Base-by-base conservation (phyloP, 208 protist species). In the Wallacemonas collosoma region DNA sequence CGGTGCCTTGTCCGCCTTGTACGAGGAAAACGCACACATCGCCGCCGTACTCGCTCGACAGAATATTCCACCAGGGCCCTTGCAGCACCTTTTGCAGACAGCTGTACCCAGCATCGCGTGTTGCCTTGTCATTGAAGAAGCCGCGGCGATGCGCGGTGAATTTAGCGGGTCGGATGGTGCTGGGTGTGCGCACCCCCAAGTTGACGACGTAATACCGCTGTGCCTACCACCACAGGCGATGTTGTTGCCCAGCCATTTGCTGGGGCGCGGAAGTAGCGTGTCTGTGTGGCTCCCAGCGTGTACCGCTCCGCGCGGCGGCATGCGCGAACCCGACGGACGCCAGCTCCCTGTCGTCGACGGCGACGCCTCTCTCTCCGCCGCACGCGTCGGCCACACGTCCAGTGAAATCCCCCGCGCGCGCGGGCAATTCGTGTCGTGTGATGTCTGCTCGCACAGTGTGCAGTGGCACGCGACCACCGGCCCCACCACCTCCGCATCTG, bases 1-100 rank as follows among this genome's bases (percentile, higher is more conserved):
- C 54, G 77, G 77, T 6, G 72, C 67, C 35, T 77, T 86, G 58
- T 75, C 79, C 8, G 69, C 83, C 1, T 68, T 91, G 12, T 76
- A 89, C 44, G 88, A 91, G 44, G 82, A 84, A 68, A 88, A 87
- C 72, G 51, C 76, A 12, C 88, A 93, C 63, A 45, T 91, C 6
- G 35, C 67, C 8, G 75, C 79, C 11, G 60, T 93, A n/a, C 68
- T 91, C 11, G 53, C 68, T 17, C 78, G 77, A 2, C 79, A 91
- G 39, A 66, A 62, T 54, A 61, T 81, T 48, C n/a, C 55, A 3
- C 40, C 73, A 5, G 41, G 50, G 0, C 67, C 69, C 12, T 53
- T 80, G 12, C 65, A 69, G 12, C 80, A 83, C 1, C 58, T 76
- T 15, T 75, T 85, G 44, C 76, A 71, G 17, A 68, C 64, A 40